These are phyloP conservation scores for Aspergillus funiculosus DNA, from an alignment of 495 filamentous ascomycete species.

Conservation along the genomic window DNA sequence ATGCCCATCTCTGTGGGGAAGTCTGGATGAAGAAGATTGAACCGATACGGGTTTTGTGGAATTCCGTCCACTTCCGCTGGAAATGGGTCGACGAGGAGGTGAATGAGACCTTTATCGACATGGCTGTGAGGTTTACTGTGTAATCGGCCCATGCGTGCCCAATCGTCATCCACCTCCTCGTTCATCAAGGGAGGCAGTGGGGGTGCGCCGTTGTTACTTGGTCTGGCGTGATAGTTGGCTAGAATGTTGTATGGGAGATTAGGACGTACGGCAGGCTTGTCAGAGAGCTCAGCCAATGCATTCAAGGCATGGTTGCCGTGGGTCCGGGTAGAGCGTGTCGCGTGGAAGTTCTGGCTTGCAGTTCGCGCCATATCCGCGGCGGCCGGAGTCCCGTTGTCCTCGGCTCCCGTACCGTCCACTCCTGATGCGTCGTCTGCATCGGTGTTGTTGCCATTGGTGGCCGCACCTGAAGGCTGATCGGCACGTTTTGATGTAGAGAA, in stretches of 20 bases:
- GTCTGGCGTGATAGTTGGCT: constrained; percentile 44
- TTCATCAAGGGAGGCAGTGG: constrained; percentile 48
- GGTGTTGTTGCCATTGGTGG: constrained; percentile 43
- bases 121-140: constrained; percentile 30
- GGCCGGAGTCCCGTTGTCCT: constrained; percentile 50
- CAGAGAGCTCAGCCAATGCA: constrained; percentile 57
- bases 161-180: constrained; percentile 56
- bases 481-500: constrained; percentile 48
- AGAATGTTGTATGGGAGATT: constrained; percentile 57
- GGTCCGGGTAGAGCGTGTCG: constrained; percentile 64
- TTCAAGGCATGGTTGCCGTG: constrained; percentile 51
- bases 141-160: constrained; percentile 50
- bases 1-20: constrained; percentile 36
- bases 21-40: constrained; percentile 38
- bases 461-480: constrained; percentile 35
- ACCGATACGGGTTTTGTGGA: constrained; percentile 32
- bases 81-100: constrained; percentile 31
- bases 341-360: constrained; percentile 57
- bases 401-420: constrained; percentile 43
- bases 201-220: constrained; percentile 40
- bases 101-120: constrained; percentile 36
- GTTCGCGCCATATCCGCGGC: constrained; percentile 67
- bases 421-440: constrained; percentile 40
- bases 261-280: constrained; percentile 57
- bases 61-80: constrained; percentile 30